Conservation (phyloP, 139 green algal species). For the Edaphochlamys debaryana region DNA sequence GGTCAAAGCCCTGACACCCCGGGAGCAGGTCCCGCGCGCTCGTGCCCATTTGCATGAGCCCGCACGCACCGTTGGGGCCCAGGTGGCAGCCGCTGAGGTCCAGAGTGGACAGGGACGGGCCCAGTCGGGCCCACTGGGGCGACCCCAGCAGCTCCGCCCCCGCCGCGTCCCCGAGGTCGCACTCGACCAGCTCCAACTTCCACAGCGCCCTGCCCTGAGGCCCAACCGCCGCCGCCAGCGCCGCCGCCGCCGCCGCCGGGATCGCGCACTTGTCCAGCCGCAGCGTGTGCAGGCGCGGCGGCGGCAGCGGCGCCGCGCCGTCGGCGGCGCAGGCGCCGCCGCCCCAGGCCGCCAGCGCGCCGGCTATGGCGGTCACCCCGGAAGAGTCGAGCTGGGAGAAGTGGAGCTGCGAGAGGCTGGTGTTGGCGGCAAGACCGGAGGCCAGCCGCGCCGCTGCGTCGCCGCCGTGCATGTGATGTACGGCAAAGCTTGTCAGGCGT, state of each 20-base stretch:
- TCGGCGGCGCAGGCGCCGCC: background rate
- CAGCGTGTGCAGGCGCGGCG: background rate
- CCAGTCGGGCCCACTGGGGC: background rate
- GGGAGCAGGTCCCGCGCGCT: too few species aligned
- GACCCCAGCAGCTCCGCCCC: slow-evolving; percentile 3
- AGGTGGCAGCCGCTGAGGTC: background rate
- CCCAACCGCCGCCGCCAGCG: slow-evolving; percentile 8
- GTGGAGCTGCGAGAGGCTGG: background rate
- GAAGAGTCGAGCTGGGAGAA: slow-evolving; percentile 15
- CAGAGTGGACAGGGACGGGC: background rate
- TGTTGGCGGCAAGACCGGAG: slow-evolving; percentile 3
- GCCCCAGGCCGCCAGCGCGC: background rate
- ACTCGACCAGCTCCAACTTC: slow-evolving; percentile 5
- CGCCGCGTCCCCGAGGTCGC: slow-evolving; percentile 10
- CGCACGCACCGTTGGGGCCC: slow-evolving; percentile 4
- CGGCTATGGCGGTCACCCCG: background rate
- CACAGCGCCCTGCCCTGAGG: background rate
- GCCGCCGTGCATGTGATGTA: slow-evolving; percentile 7
- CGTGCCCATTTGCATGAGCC: too few species aligned
- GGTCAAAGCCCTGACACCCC: too few species aligned
- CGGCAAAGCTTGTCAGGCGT: background rate
- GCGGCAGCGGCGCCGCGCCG: too few species aligned
- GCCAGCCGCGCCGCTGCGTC: background rate
- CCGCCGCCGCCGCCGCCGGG: background rate
- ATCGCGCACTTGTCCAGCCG: slow-evolving; percentile 14